These are phyloP conservation scores for Mycocentrospora acerina DNA, from an alignment of 2,329 filamentous ascomycete genomes.

Conservation along the genomic window DNA sequence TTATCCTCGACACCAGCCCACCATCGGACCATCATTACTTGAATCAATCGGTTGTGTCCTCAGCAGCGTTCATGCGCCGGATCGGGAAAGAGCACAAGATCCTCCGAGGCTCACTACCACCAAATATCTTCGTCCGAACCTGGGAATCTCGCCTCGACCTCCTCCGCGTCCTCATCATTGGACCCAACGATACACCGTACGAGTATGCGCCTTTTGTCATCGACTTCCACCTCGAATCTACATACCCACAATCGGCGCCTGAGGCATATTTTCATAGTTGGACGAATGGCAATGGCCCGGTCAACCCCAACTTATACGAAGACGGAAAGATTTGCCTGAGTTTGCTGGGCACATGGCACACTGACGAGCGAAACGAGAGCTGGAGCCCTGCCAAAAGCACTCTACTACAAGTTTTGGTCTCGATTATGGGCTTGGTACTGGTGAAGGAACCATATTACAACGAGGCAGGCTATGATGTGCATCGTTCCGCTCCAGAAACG, in stretches of 20 bases:
- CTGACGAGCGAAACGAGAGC: conserved; percentile 52
- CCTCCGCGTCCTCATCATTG: conserved; percentile 59
- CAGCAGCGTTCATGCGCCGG: conserved; percentile 48
- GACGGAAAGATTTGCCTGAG: conserved; percentile 63
- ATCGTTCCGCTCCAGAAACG: conserved; percentile 50
- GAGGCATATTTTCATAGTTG: conserved; percentile 62
- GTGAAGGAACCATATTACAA: conserved; percentile 65
- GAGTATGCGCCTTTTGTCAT: conserved; percentile 63
- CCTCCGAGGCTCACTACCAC: conserved; percentile 55
- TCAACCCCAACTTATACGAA: conserved; percentile 65
- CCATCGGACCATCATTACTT: conserved; percentile 43
- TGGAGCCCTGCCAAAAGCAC: conserved; percentile 58
- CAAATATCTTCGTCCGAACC: conserved; percentile 59
- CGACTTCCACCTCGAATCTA: conserved; percentile 54
- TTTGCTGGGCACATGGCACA: conserved; percentile 61
- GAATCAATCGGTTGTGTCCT: conserved; percentile 44
- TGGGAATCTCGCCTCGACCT: conserved; percentile 63
- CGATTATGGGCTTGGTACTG: conserved; percentile 58
- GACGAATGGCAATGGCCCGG: conserved; percentile 53
- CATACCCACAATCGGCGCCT: conserved; percentile 57
- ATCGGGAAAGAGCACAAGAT: conserved; percentile 61
- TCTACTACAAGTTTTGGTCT: conserved; percentile 59
- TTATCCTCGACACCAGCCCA: conserved; percentile 39
- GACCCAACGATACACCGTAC: conserved; percentile 61
- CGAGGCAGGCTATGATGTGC: conserved; percentile 62